phyloP scores from a whole-genome alignment of 2,329 filamentous ascomycete genomes.

The Botrytis sinoallii region DNA sequence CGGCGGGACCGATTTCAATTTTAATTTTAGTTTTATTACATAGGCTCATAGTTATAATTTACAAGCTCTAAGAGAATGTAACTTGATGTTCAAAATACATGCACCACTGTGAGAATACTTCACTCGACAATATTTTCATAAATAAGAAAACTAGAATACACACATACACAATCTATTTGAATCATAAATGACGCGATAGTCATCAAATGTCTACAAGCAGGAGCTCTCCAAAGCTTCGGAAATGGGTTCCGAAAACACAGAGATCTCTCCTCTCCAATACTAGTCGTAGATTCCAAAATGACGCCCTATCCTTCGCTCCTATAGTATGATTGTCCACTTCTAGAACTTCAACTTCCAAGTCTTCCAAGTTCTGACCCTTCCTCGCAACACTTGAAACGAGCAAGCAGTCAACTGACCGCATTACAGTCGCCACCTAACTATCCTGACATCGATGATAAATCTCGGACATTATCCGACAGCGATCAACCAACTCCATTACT shows the following conservation, averaged over 20 bases:
- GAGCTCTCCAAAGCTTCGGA: neutral
- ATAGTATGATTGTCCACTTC: neutral
- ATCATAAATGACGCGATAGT: neutral
- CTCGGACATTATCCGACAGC: neutral
- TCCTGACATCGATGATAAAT: neutral
- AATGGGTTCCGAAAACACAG: neutral
- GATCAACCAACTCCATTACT: neutral
- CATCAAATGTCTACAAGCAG: neutral
- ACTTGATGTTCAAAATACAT: neutral
- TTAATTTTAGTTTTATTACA: neutral
- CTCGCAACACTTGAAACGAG: neutral
- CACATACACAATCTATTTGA: neutral
- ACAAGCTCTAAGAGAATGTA: neutral
- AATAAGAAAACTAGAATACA: accelerated
- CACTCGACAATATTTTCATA: neutral
- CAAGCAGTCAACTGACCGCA: neutral
- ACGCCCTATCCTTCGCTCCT: neutral
- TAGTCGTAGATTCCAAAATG: neutral
- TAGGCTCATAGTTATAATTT: neutral
- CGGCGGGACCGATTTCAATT: neutral
- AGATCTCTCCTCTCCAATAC: neutral
- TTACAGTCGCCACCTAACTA: neutral
- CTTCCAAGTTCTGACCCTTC: neutral
- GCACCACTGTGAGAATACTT: neutral
- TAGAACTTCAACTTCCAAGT: neutral